A percentile compares a stretch with the other conserved stretches of the same genome.
These are phyloP conservation scores for Wallacemonas rigidus DNA, from an alignment of 208 protist genomes.

Conservation along the genomic window DNA sequence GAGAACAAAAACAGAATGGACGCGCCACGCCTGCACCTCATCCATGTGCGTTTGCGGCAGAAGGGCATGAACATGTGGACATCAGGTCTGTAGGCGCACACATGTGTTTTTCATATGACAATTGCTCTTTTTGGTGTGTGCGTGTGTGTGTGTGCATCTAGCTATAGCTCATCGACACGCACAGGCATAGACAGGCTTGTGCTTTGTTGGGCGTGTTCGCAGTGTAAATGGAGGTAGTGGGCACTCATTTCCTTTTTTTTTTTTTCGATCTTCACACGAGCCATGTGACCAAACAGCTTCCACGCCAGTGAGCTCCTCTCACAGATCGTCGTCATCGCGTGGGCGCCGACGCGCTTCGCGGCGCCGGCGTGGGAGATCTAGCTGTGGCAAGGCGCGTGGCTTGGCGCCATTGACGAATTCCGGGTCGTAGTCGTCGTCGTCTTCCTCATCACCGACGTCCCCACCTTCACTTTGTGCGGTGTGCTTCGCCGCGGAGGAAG, in stretches of 20 bases:
- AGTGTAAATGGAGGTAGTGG: no score
- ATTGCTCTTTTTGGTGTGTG: not conserved
- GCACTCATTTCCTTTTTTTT: no score
- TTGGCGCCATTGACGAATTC: constrained; percentile 57
- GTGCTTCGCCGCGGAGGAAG: not conserved
- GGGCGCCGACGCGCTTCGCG: constrained; percentile 59
- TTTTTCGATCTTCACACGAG: no score
- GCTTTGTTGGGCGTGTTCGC: no score
- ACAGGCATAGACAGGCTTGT: no score
- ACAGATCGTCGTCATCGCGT: constrained; percentile 57
- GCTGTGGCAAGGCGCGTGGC: constrained; percentile 51
- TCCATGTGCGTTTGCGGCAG: no score
- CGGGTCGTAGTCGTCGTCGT: constrained; percentile 69
- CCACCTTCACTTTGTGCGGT: not conserved
- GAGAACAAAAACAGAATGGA: constrained; percentile 3
- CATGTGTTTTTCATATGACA: not conserved
- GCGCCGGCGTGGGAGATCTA: constrained; percentile 35
- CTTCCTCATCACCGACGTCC: constrained; percentile 31
- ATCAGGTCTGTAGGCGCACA: no score
- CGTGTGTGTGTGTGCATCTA: no score
- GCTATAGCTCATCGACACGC: no score
- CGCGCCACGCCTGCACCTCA: no score
- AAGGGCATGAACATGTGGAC: no score
- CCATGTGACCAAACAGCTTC: no score
- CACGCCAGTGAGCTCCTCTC: not conserved